Evolutionary conservation across 441 rosid species (phyloP).

Genomic region (Syzygium malaccense): DNA sequence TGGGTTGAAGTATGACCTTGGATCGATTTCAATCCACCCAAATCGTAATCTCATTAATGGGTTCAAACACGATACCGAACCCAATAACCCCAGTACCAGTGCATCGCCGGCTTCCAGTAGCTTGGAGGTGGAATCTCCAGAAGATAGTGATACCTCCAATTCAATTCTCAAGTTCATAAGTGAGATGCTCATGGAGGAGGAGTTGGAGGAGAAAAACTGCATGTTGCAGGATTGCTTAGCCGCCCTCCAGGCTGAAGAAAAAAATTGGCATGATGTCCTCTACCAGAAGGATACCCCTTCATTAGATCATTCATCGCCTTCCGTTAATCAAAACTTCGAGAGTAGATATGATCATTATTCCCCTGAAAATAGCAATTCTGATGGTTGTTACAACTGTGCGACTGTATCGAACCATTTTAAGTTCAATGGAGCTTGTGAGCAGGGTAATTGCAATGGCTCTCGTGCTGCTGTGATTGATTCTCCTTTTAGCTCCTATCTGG

Average conservation of each 20-base stretch:
- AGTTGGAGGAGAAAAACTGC: constrained; percentile 40
- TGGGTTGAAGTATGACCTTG: not conserved
- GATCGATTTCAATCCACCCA: not conserved
- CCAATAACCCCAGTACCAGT: not conserved
- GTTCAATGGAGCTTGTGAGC: not conserved
- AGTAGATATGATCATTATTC: not conserved
- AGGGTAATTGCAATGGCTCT: not conserved
- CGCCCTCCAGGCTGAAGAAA: constrained; percentile 79
- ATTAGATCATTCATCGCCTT: not conserved
- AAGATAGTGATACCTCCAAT: constrained; percentile 11
- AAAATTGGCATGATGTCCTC: constrained; percentile 59
- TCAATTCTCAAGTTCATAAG: constrained; percentile 57
- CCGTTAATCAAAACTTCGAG: not conserved
- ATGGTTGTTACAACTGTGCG: not conserved
- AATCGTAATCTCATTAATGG: not conserved
- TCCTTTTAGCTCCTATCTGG: not conserved
- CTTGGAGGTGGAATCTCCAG: constrained; percentile 18
- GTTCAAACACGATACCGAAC: constrained; percentile 4
- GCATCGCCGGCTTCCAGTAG: constrained; percentile 11
- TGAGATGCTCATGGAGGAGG: constrained; percentile 55
- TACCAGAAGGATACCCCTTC: constrained; percentile 31
- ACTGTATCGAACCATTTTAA: not conserved
- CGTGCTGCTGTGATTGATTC: not conserved
- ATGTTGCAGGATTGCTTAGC: constrained; percentile 73
- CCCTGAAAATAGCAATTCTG: constrained; percentile 4